Base-by-base conservation (phyloP, 495 filamentous ascomycete genomes). In the Xylaria bambusicola region DNA sequence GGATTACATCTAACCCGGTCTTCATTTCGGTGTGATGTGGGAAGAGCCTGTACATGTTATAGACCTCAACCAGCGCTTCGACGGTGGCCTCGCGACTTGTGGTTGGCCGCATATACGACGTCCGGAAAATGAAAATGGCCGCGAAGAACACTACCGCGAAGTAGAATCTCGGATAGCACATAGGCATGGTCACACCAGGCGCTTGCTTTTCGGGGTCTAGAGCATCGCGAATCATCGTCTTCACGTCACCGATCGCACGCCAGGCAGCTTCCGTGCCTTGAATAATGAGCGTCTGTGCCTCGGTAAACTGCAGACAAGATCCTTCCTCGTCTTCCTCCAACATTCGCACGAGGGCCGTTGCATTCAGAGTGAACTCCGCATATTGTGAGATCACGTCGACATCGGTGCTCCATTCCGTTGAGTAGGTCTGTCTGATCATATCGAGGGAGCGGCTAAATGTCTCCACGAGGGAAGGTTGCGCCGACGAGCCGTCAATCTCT, bases 271-370 rank as follows among this genome's bases (percentile, higher is more conserved):
- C 38, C 2, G 24, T 31, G 12, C 52, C 52, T 31, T 44, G 38
- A 8, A 54, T 44, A 15, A 54, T 44, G 6, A 54, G 26, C 7
- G 38, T 54, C 38, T 54, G 52, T 3, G 44, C 24, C 21, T 44
- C 26, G 26, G 38, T 23, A 18, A 26, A 18, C 1, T 41, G 21
- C 23, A 7, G 21, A 10, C 36, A 15, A 21, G 6, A 44, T 1
- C 1, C 12, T 3, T 18, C 20, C 17, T 31, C 36, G 5, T 33
- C 44, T 6, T 54, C 38, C 0, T 29, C 17, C 17, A 54, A 9
- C n/a, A 54, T 54, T 17, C 23, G 36, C n/a, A 54, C 21, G 15
- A 54, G 38, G 21, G 52, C 52, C 24, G 52, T 54, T 17, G 52
- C 52, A 2, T 13, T 33, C 3, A 54, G n/a, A 15, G 21, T 54